Conservation (phyloP, 495 filamentous ascomycete species). For the Penicillium cosmopolitanum region DNA sequence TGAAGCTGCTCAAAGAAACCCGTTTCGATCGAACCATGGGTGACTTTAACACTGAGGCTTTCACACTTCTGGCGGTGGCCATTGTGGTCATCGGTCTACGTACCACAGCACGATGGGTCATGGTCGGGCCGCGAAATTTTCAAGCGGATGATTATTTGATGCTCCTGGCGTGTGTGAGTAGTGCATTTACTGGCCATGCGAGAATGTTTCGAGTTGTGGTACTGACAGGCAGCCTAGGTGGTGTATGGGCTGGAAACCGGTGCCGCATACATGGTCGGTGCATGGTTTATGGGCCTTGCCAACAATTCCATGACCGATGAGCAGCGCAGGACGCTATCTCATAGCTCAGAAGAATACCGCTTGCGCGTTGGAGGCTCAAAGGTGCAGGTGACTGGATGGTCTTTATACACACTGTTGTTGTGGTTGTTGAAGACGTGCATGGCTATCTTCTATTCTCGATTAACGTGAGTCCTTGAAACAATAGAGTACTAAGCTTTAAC, state of each 20-base stretch:
- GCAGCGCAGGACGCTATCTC: conserved; percentile 45
- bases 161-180: conserved; percentile 56
- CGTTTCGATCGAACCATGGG: conserved; percentile 22
- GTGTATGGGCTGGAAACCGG: conserved; percentile 47
- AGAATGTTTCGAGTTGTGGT: conserved; percentile 3
- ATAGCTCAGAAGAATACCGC: conserved; percentile 48
- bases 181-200: background rate
- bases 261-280: conserved; percentile 51
- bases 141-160: conserved; percentile 65
- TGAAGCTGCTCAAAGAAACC: background rate
- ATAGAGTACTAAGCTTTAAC: no score
- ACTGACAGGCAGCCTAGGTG: conserved; percentile 30
- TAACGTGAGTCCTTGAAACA: conserved; percentile 50
- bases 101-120: conserved; percentile 51
- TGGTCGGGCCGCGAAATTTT: conserved; percentile 53
- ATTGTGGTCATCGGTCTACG: conserved; percentile 54
- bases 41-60: conserved; percentile 55
- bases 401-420: conserved; percentile 57
- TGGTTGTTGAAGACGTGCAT: conserved; percentile 64
- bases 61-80: conserved; percentile 53
- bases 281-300: conserved; percentile 52
- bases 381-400: conserved; percentile 61
- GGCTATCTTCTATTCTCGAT: conserved; percentile 61
- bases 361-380: conserved; percentile 60
- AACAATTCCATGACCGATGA: conserved; percentile 60